Evolutionary conservation across 164 flowering plant genomes (phyloP).

Genomic region (Magnolia sinica): DNA sequence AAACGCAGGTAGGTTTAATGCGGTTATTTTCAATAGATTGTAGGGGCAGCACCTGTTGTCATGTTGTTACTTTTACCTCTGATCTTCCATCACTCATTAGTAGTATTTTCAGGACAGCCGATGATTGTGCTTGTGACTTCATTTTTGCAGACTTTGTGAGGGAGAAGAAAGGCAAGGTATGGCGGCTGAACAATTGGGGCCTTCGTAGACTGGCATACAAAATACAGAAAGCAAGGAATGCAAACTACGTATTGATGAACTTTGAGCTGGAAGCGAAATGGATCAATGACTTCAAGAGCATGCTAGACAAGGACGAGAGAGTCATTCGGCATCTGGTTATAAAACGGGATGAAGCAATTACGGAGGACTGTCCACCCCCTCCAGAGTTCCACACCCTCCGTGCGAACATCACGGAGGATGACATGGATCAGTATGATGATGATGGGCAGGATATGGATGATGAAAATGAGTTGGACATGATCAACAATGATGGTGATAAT

Average conservation of each 20-base stretch:
- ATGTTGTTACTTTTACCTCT: too few relatives aligned
- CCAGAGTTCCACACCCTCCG: slow-evolving; percentile 68
- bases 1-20: too few relatives aligned
- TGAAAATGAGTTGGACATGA: slow-evolving; percentile 4
- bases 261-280: slow-evolving; percentile 79
- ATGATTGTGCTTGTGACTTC: not conserved
- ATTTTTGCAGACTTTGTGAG: slow-evolving; percentile 55
- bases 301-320: slow-evolving; percentile 90
- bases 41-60: too few relatives aligned
- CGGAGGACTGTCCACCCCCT: slow-evolving; percentile 86
- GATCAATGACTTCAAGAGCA: slow-evolving; percentile 79
- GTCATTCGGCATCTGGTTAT: slow-evolving; percentile 94
- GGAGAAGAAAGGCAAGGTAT: slow-evolving; percentile 79
- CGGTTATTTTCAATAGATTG: too few relatives aligned
- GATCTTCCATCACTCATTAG: too few relatives aligned
- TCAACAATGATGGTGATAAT: slow-evolving; percentile 5
- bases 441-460: slow-evolving; percentile 19
- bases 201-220: slow-evolving; percentile 84
- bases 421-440: slow-evolving; percentile 30
- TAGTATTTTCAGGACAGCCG: too few relatives aligned
- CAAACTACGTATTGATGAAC: slow-evolving; percentile 90
- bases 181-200: slow-evolving; percentile 93
- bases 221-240: slow-evolving; percentile 78
- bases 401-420: slow-evolving; percentile 36
- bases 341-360: slow-evolving; percentile 71